Conservation (phyloP, 768 basidiomycete genomes). For the Amanita molliuscula region DNA sequence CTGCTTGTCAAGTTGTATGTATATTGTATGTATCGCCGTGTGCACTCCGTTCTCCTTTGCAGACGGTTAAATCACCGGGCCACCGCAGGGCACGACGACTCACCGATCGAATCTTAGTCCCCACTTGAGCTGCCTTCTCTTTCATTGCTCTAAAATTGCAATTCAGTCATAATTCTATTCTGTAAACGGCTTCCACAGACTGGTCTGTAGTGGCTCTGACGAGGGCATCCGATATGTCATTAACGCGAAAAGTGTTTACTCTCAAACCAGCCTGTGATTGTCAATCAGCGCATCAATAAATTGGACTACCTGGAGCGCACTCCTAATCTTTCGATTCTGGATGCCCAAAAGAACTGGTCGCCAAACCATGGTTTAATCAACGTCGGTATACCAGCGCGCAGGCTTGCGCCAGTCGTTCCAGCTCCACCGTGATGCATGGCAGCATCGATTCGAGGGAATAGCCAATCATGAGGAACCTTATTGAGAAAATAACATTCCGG, state of each 20-base stretch:
- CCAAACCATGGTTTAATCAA: slow-evolving; percentile 67
- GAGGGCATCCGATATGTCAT: slow-evolving; percentile 44
- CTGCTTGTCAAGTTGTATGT: slow-evolving; percentile 34
- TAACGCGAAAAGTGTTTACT: slow-evolving; percentile 33
- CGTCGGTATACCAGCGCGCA: slow-evolving; percentile 56
- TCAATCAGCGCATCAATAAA: not conserved
- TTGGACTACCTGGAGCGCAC: slow-evolving; percentile 21
- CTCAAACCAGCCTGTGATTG: slow-evolving; percentile 34
- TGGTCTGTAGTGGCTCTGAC: slow-evolving; percentile 41
- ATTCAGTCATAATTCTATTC: not conserved
- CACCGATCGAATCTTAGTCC: slow-evolving; percentile 24
- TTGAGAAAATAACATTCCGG: slow-evolving; percentile 47
- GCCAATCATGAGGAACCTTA: slow-evolving; percentile 60
- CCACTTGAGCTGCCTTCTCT: slow-evolving; percentile 41
- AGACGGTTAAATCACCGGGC: not conserved
- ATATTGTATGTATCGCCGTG: slow-evolving; percentile 45
- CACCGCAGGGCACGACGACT: slow-evolving; percentile 7
- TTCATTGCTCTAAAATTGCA: slow-evolving; percentile 37
- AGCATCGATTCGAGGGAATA: slow-evolving; percentile 51
- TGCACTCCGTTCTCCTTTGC: slow-evolving; percentile 47
- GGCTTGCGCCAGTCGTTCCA: slow-evolving; percentile 59
- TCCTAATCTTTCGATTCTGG: slow-evolving; percentile 51
- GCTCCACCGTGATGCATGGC: slow-evolving; percentile 63
- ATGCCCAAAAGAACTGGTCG: slow-evolving; percentile 59
- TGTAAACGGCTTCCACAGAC: slow-evolving; percentile 20